These are phyloP conservation scores for Penicillium sp. DNA, from an alignment of 2,329 filamentous ascomycete genomes.

Conservation along the genomic window DNA sequence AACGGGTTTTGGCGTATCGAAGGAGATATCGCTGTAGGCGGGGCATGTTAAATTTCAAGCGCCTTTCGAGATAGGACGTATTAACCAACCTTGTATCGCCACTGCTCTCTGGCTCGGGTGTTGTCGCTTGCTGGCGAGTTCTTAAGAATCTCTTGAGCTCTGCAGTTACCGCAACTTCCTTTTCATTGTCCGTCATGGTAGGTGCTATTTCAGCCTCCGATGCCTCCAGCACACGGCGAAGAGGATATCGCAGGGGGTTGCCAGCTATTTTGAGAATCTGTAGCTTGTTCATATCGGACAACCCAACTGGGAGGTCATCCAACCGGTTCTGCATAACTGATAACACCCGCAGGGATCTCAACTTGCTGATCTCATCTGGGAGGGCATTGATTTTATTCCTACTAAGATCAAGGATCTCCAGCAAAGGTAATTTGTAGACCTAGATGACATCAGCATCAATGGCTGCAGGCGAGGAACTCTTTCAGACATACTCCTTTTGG, in stretches of 20 bases:
- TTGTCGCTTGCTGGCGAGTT: slow-evolving; percentile 50
- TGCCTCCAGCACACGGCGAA: slow-evolving; percentile 69
- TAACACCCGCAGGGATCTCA: slow-evolving; percentile 86
- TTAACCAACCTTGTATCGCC: slow-evolving; percentile 50
- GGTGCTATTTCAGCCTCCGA: slow-evolving; percentile 69
- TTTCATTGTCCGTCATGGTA: slow-evolving; percentile 63
- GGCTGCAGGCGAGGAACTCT: not conserved
- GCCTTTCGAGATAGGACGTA: too few relatives aligned
- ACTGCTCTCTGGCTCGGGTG: slow-evolving; percentile 53
- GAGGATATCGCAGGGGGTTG: slow-evolving; percentile 83
- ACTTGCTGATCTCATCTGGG: slow-evolving; percentile 77
- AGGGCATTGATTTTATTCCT: slow-evolving; percentile 81
- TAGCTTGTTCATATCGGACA: slow-evolving; percentile 88
- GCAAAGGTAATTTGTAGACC: slow-evolving; percentile 83
- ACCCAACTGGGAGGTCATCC: slow-evolving; percentile 78
- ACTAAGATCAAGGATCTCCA: slow-evolving; percentile 92
- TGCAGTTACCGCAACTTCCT: slow-evolving; percentile 64
- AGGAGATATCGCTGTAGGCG: slow-evolving; percentile 68
- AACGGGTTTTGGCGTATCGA: slow-evolving; percentile 76
- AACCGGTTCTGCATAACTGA: slow-evolving; percentile 88
- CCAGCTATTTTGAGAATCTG: slow-evolving; percentile 89
- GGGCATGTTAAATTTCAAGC: slow-evolving; percentile 29
- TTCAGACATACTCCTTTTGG: slow-evolving; percentile 63
- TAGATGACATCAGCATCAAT: slow-evolving; percentile 47
- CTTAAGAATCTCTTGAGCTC: slow-evolving; percentile 65